Evolutionary conservation across 495 filamentous ascomycete genomes (phyloP).

Genomic region (Aspergillus diversus): DNA sequence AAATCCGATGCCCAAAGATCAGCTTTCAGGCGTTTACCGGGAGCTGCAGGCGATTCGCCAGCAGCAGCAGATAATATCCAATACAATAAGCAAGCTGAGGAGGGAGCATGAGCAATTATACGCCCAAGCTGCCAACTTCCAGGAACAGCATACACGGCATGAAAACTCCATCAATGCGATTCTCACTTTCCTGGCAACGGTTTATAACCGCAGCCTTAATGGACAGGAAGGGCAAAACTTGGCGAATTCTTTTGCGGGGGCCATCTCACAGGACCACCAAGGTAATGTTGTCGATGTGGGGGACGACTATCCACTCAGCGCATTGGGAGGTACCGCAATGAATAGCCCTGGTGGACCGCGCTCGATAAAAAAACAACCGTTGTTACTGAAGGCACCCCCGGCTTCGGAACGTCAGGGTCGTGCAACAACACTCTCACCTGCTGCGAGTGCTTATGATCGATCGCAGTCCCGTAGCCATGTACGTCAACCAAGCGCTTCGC

Average conservation of each 20-base stretch:
- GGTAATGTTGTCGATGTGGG: conserved; percentile 75
- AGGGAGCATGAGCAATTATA: conserved; percentile 88
- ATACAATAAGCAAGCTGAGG: conserved; percentile 73
- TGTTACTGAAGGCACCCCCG: conserved; percentile 56
- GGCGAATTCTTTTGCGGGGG: conserved; percentile 71
- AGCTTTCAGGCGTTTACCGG: conserved; percentile 73
- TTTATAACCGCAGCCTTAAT: conserved; percentile 82
- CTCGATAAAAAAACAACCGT: conserved; percentile 51
- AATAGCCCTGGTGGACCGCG: conserved; percentile 43
- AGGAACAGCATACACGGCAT: conserved; percentile 89
- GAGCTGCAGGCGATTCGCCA: conserved; percentile 81
- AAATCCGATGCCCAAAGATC: conserved; percentile 67
- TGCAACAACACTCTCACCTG: conserved; percentile 46
- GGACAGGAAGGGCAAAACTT: conserved; percentile 67
- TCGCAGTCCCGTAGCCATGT: conserved; percentile 37
- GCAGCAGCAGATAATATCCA: conserved; percentile 82
- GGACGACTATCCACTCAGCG: conserved; percentile 55
- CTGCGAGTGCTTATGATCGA: conserved; percentile 36
- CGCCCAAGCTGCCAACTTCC: conserved; percentile 86
- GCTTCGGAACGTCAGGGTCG: conserved; percentile 35
- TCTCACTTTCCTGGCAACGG: conserved; percentile 91
- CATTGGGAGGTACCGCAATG: conserved; percentile 39
- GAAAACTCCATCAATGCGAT: conserved; percentile 99
- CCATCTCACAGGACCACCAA: conserved; percentile 59
- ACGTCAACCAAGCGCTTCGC: conserved; percentile 39